Base-by-base conservation (phyloP, 345 rosid species). In the Bruguiera parviflora region DNA sequence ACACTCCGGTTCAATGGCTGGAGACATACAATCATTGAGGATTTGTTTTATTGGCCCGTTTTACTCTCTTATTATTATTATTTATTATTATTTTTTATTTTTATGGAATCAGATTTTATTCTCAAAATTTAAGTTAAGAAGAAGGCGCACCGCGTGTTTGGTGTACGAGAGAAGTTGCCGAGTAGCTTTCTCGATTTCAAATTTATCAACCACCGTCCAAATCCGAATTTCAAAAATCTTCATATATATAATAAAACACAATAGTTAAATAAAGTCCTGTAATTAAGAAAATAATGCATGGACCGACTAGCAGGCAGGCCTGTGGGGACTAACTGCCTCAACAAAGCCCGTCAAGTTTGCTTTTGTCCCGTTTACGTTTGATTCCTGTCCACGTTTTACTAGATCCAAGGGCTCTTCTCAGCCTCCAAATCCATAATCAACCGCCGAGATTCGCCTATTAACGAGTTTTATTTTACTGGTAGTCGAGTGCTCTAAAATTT, bases 111-210 rank as follows among this genome's bases (percentile, higher is more conserved):
- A 43, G 49, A 43, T 43, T 13, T 13, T 13, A 43, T 43, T 43
- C 47, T 43, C 16, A 13, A 43, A 43, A 43, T 37, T 43, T 11
- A 43, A 43, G 47, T 43, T 43, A 2, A 0, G 4, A 43, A 43
- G 47, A 43, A 13, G 1, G 3, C 55, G 61, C 3, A 28, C 72
- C 83, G 80, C 83, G 83, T 66, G 64, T 58, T 37, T 35, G 10
- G 69, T 68, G 70, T 75, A 64, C 0, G 75, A 43, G 63, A 69
- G 72, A 52, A 39, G 84, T 72, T 74, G 67, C 58, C 70, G 8
- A 2, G 80, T 66, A 25, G 72, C 74, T 81, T 72, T 85, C 87
- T 70, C 0, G 15, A 18, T 11, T 43, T 43, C 47, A 43, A 43
- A 11, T 2, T 43, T 13, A 2, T 29, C 21, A 69, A 51, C 66